These are phyloP conservation scores for Pseudocercospora pini-densiflorae DNA, from an alignment of 2,329 filamentous ascomycete species.

Conservation along the genomic window DNA sequence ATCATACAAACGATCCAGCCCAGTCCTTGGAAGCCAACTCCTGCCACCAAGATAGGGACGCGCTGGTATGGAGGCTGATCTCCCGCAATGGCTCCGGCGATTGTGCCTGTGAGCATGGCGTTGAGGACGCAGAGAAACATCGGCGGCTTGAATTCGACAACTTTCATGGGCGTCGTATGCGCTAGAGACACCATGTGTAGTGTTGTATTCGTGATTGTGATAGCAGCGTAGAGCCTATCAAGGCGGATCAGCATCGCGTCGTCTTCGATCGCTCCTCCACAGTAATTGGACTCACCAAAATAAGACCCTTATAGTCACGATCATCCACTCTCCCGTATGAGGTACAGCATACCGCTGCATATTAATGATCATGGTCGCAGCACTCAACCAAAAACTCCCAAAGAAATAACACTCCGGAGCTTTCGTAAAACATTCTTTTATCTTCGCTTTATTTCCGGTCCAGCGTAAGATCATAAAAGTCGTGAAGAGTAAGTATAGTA, in stretches of 20 bases:
- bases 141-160: constrained; percentile 23
- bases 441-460: constrained; percentile 61
- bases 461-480: constrained; percentile 64
- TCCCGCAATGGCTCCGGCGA: constrained; percentile 23
- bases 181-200: constrained; percentile 23
- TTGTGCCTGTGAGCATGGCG: constrained; percentile 31
- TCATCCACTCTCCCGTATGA: constrained; percentile 58
- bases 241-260: not conserved
- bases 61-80: constrained; percentile 40
- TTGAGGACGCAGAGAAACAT: constrained; percentile 28
- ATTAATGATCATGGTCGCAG: constrained; percentile 70
- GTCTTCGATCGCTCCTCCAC: not conserved
- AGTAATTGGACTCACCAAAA: constrained; percentile 57
- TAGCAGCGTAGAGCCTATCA: constrained; percentile 55
- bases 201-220: constrained; percentile 18
- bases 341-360: constrained; percentile 69
- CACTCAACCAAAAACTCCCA: constrained; percentile 70
- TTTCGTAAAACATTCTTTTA: constrained; percentile 62
- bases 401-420: constrained; percentile 72
- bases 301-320: constrained; percentile 62
- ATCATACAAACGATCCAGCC: constrained; percentile 49
- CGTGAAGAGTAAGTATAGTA: constrained; percentile 64
- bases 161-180: constrained; percentile 12
- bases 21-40: constrained; percentile 51
- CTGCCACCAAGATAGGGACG: constrained; percentile 50